Evolutionary conservation across 2,329 filamentous ascomycete species (phyloP), one percentile per base, ranked within the genome.

Genomic region (Fusarium begoniae): DNA sequence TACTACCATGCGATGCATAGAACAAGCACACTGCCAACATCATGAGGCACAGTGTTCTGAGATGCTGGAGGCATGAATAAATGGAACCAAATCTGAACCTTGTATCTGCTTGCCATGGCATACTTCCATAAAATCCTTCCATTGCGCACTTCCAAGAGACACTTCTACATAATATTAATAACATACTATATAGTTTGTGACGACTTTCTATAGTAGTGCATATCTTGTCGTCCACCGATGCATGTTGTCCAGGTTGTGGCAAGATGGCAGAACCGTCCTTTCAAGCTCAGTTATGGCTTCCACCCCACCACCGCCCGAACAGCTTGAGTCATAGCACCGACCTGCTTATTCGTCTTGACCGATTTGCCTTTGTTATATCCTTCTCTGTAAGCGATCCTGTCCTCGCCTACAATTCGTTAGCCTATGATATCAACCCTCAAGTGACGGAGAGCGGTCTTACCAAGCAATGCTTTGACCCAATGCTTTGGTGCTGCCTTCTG

Each of bases 181-280:
- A 43, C 1, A 24, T 6, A 44, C 4, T 5, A 9, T 6, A 20
- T 26, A 26, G 7, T 6, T 6, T 20, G 17, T 20, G 4, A 13
- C 26, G 26, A 26, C 26, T 7, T 26, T 26, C 26, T 51, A 53
- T 54, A 17, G 12, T 9, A 15, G 14, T 45, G 12, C 20, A 40
- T 58, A 40, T 13, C 2, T 1, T 30, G 10, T 24, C 6, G 12
- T n/a, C 12, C 4, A 51, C n/a, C 3, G 5, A 28, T n/a, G 24
- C 6, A 20, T 20, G 2, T 11, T 32, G 8, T n/a, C 0, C 12
- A 22, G 10, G 0, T 28, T 1, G 5, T 0, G 11, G 28, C 22
- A 32, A 50, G 8, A 1, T n/a, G 3, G 15, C 6, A 18, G 5
- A 32, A 30, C 8, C 0, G 22, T 24, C 8, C 2, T 32, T 32